Conservation (phyloP, 2,329 filamentous ascomycete species). For the Zymoseptoria passerinii region DNA sequence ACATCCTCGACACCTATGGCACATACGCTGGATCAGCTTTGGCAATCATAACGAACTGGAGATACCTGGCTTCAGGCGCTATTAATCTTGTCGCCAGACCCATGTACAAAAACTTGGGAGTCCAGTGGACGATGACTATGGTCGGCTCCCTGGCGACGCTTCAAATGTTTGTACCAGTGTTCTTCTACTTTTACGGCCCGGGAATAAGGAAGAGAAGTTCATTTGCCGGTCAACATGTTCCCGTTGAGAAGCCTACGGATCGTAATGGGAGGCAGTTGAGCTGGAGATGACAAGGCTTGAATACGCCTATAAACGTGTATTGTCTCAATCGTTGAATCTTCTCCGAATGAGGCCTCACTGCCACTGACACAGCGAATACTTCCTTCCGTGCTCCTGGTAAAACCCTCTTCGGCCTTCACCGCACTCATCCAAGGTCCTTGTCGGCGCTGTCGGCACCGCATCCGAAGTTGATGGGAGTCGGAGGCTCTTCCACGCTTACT, state of each 20-base stretch:
- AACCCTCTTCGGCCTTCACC: too few relatives aligned
- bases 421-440: too few relatives aligned
- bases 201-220: constrained; percentile 18
- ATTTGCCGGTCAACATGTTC: constrained; percentile 27
- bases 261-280: constrained; percentile 1
- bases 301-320: too few relatives aligned
- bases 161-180: constrained; percentile 16
- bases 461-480: too few relatives aligned
- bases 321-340: too few relatives aligned
- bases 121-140: constrained; percentile 37
- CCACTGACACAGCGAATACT: too few relatives aligned
- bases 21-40: constrained; percentile 36
- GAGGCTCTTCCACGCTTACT: too few relatives aligned
- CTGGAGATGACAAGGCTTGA: constrained; percentile 2
- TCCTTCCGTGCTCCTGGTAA: too few relatives aligned
- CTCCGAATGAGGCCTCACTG: too few relatives aligned
- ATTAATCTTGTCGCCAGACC: constrained; percentile 35
- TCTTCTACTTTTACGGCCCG: constrained; percentile 19
- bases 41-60: constrained; percentile 27
- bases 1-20: constrained; percentile 35
- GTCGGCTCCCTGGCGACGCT: constrained; percentile 30
- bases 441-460: too few relatives aligned
- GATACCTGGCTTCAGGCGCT: constrained; percentile 31
- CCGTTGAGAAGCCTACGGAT: constrained; percentile 2
- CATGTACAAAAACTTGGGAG: constrained; percentile 34